A percentile compares a stretch with the other conserved stretches of the same genome.
phyloP scores from a whole-genome alignment of 2,329 filamentous ascomycete genomes.

The Fusarium graminum region DNA sequence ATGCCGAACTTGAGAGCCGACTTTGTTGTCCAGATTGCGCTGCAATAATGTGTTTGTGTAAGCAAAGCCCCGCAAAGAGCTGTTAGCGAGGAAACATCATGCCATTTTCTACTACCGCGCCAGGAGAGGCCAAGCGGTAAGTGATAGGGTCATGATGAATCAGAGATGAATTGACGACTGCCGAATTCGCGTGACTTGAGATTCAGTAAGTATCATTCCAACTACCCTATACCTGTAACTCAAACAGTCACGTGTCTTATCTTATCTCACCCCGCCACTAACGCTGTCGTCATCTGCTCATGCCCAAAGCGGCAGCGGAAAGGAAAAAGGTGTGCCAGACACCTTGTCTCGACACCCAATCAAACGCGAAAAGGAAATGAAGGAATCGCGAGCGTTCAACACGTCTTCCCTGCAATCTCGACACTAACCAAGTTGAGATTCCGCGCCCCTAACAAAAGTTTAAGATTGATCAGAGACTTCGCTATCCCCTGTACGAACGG shows the following conservation, averaged over 20 bases:
- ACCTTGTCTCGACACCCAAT: constrained; percentile 33
- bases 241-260: constrained; percentile 13
- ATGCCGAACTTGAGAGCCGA: constrained; percentile 22
- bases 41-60: constrained; percentile 4
- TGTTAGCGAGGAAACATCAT: constrained; percentile 3
- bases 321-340: constrained; percentile 23
- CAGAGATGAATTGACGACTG: neutral
- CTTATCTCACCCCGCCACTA: constrained; percentile 3
- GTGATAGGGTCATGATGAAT: constrained; percentile 15
- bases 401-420: constrained; percentile 40
- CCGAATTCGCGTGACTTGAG: neutral
- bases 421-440: constrained; percentile 23
- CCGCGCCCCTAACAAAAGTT: constrained; percentile 19
- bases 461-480: constrained; percentile 16
- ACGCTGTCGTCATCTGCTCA: constrained; percentile 34
- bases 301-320: constrained; percentile 16
- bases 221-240: constrained; percentile 24
- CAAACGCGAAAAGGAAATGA: constrained; percentile 33
- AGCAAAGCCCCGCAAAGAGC: constrained; percentile 18
- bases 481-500: constrained; percentile 32
- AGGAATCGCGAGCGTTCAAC: constrained; percentile 25
- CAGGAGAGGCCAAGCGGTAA: constrained; percentile 15
- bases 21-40: constrained; percentile 11
- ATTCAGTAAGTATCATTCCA: neutral
- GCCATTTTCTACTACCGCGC: constrained; percentile 21